Percentiles rank a stretch among this genome's conserved stretches.
phyloP scores from a whole-genome alignment of 2,329 filamentous ascomycete species.

The Cladosporium phlei region DNA sequence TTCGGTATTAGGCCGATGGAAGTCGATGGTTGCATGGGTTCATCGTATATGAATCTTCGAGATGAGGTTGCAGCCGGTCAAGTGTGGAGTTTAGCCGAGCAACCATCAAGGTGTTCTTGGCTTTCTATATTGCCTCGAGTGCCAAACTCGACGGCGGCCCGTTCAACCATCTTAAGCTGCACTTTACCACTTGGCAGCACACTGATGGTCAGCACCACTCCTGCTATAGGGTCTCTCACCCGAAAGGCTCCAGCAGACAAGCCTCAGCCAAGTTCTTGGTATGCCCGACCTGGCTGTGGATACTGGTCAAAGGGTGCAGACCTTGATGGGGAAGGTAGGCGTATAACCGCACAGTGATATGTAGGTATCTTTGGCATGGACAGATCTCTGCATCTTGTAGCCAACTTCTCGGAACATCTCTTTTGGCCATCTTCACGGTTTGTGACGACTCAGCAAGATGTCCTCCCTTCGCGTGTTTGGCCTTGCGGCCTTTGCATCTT shows the following conservation, averaged over 20 bases:
- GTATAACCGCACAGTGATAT: constrained; percentile 4
- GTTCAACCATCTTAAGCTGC: constrained; percentile 8
- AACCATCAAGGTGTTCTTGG: constrained; percentile 14
- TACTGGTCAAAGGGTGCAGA: not conserved
- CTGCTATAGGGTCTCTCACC: not conserved
- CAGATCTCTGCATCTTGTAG: not conserved
- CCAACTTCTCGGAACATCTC: too few species aligned
- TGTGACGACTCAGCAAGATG: not conserved
- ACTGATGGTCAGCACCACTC: not conserved
- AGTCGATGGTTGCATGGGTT: too few species aligned
- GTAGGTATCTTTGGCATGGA: not conserved
- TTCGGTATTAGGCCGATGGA: too few species aligned
- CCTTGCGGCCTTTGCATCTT: constrained; percentile 6
- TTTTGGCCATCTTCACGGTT: too few species aligned
- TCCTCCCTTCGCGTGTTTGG: not conserved
- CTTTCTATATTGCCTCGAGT: too few species aligned
- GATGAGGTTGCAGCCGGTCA: not conserved
- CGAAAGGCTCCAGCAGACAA: not conserved
- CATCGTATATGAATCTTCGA: too few species aligned
- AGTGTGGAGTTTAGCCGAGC: not conserved
- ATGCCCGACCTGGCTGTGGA: not conserved
- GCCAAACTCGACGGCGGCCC: not conserved
- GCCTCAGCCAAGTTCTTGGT: constrained; percentile 11
- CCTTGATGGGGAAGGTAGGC: constrained; percentile 11
- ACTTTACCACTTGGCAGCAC: constrained; percentile 6